Evolutionary conservation across 2,329 filamentous ascomycete genomes (phyloP).

Genomic region (Talaromyces pinophilus): DNA sequence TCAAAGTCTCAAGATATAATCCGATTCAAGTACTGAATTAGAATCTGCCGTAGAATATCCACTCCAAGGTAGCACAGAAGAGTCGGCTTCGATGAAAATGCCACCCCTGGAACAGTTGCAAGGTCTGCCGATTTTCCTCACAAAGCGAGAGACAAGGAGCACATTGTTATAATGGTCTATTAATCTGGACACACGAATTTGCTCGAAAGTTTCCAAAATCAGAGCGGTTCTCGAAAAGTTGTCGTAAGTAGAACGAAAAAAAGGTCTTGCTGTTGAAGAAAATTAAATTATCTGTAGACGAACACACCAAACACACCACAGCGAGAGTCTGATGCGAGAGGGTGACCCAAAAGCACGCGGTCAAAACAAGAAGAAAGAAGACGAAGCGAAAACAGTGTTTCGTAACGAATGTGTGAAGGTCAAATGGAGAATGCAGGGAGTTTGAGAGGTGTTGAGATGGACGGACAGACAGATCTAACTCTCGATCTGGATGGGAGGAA

Average conservation of each 20-base stretch:
- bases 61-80: background rate
- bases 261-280: background rate
- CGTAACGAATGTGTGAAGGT: slow-evolving; percentile 10
- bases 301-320: background rate
- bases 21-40: background rate
- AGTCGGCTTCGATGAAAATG: background rate
- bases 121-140: slow-evolving; percentile 4
- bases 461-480: slow-evolving; percentile 7
- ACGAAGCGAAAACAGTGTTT: background rate
- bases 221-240: background rate
- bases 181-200: background rate
- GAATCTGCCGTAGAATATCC: background rate
- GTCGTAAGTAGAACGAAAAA: background rate
- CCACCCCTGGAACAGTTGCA: slow-evolving; percentile 7
- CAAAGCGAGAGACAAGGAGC: slow-evolving; percentile 11
- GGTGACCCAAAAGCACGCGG: background rate
- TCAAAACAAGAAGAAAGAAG: background rate
- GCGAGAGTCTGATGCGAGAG: background rate
- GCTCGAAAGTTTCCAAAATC: background rate
- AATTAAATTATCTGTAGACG: slow-evolving; percentile 4
- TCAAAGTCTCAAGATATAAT: background rate
- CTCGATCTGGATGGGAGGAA: slow-evolving; percentile 14
- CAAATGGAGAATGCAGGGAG: background rate
- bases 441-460: background rate
- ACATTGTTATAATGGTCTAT: slow-evolving; percentile 4